Base-by-base conservation (phyloP, 148 eudicot genomes). In the Mesembryanthemum crystallinum region DNA sequence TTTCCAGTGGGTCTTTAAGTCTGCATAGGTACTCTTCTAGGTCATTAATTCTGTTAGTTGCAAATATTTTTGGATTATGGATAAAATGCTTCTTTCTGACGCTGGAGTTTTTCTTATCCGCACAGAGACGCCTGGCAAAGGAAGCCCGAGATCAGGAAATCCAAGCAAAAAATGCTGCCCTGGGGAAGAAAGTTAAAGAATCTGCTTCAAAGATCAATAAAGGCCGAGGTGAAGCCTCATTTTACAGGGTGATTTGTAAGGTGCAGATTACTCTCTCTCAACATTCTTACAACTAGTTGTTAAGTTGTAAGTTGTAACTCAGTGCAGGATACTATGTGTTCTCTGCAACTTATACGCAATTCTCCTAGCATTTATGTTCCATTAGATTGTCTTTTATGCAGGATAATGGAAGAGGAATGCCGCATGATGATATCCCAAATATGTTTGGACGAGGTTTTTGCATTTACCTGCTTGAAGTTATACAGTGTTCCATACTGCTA, bases 371-470 rank as follows among this genome's bases (percentile, higher is more conserved):
- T 51, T 30, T 74, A 39, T 23, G 54, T 42, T 18, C 30, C 30
- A 67, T 43, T 12, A 21, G 27, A 45, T 39, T 67, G 27, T 67
- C 72, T 67, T 35, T 14, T 4, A 20, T 77, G 73, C 79, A 96
- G 99, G 99, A 96, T 76, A 96, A 92, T 84, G 99, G 99, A 82
- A 92, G 81, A 82, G 99, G 98, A 82, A 96, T 96, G 99, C 87
- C 98, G 49, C 99, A 96, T 86, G 98, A 92, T 82, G 99, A 96
- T 83, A 92, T 96, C 67, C 98, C 99, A 62, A 92, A 92, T 74
- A 96, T 96, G 98, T 96, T 95, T 87, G 99, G 99, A 74, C 86
- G 95, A 92, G 99, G 99, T 93, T 58, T 80, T 85, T 65, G 61
- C 33, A 43, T 28, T 71, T 49, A 45, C 17, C 18, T 51, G 59